Base-by-base conservation (phyloP, 2,329 filamentous ascomycete genomes). In the Colletotrichum lentis region DNA sequence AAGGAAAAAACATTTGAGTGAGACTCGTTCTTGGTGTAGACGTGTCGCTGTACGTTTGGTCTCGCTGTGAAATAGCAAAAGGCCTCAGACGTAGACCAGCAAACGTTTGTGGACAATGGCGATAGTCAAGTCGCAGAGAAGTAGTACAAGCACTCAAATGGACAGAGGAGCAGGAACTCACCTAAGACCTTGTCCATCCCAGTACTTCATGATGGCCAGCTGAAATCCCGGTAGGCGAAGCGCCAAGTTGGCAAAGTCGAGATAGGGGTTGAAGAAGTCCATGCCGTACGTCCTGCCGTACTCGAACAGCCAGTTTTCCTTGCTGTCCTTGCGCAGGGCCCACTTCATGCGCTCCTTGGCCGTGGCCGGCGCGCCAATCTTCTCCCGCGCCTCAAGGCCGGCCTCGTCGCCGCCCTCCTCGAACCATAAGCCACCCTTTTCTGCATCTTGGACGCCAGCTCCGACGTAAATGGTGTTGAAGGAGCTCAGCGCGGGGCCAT, bases 191-290 rank as follows among this genome's bases (percentile, higher is more conserved):
- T 94, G 90, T 0, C 91, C 91, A 73, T 94, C 91, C 90, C 91
- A 94, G 76, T 93, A 93, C 73, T 86, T 88, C 77, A 94, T 88
- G 61, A 95, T 90, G 1, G 88, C 88, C 22, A 94, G 79, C 12
- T 87, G 87, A 73, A 94, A 92, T 0, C 91, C 90, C 0, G 92
- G 92, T 37, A 96, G 75, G 59, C 87, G 84, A 24, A 96, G 79
- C 35, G 90, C 84, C 73, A 95, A 90, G 72, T 90, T 89, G 78
- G 77, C 76, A 77, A 98, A 97, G 78, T 97, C 93, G 53, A 99
- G 79, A 79, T 97, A 97, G 1, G 92, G 91, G 77, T 98, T 98
- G 79, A 90, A 97, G 78, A 99, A 98, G 74, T 88, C 86, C 24
- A 87, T 76, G 0, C 81, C 83, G 69, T 88, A 87, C 31, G 82